These are phyloP conservation scores for Selaginella tamariscina DNA, from an alignment of 75 land plant species.

Conservation along the genomic window DNA sequence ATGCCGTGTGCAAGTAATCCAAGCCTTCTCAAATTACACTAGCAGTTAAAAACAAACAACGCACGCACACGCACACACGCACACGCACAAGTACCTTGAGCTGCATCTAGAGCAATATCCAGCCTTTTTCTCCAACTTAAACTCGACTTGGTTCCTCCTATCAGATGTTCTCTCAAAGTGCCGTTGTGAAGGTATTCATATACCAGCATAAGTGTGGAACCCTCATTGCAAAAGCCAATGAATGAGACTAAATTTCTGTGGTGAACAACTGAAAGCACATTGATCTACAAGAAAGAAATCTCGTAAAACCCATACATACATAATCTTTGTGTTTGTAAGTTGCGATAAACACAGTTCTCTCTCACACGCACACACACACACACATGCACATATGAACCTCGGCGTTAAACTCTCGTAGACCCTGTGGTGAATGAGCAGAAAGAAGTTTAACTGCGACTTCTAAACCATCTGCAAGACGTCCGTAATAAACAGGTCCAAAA, in stretches of 20 bases:
- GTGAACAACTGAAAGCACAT: constrained; percentile 13
- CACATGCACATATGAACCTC: not conserved
- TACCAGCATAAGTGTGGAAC: constrained; percentile 7
- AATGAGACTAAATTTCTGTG: constrained; percentile 17
- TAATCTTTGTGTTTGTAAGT: too few relatives aligned
- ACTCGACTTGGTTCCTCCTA: not conserved
- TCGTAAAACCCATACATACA: not conserved
- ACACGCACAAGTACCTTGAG: constrained; percentile 10
- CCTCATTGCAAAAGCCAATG: constrained; percentile 17
- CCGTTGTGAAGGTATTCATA: constrained; percentile 15
- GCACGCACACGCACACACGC: too few relatives aligned
- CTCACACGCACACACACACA: not conserved
- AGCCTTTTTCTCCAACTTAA: constrained; percentile 15
- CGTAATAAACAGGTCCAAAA: not conserved
- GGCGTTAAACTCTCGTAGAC: not conserved
- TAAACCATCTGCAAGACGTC: not conserved
- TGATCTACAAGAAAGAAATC: not conserved
- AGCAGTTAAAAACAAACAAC: not conserved
- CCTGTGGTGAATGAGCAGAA: not conserved
- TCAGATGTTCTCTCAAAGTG: constrained; percentile 15
- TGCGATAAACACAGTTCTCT: too few relatives aligned
- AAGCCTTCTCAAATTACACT: not conserved
- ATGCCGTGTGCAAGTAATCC: not conserved
- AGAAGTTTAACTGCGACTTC: not conserved
- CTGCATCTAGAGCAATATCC: constrained; percentile 15